These are phyloP conservation scores for Funneliformis geosporum DNA, from an alignment of 192 early-diverging fungal species.

Conservation along the genomic window DNA sequence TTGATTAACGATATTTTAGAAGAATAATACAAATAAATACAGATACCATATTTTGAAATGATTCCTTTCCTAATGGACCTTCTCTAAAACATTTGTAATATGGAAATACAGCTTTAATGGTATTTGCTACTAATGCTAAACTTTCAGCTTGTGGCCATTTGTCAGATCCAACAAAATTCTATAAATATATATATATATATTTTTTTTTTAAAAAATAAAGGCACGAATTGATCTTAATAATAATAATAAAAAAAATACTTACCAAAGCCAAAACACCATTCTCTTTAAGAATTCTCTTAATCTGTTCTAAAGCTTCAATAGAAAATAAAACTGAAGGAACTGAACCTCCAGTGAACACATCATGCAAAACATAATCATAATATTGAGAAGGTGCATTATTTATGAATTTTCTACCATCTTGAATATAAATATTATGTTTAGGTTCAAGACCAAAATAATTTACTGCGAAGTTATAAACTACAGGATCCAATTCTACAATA, in stretches of 20 bases:
- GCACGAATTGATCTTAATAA: no score
- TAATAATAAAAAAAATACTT: no score
- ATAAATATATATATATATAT: constrained; percentile 22
- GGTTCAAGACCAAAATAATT: constrained; percentile 65
- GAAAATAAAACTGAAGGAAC: constrained; percentile 75
- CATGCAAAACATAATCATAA: constrained; percentile 89
- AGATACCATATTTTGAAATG: constrained; percentile 63
- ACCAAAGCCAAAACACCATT: constrained; percentile 81
- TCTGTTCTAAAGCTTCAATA: constrained; percentile 63
- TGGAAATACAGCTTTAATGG: constrained; percentile 66
- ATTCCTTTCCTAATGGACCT: constrained; percentile 40
- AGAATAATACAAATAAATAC: constrained; percentile 6
- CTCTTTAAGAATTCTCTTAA: constrained; percentile 67
- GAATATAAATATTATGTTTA: constrained; percentile 58
- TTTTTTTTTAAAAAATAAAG: neutral
- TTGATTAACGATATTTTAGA: constrained; percentile 13
- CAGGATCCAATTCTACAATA: constrained; percentile 85
- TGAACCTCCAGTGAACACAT: constrained; percentile 92
- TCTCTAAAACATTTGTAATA: constrained; percentile 72
- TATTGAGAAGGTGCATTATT: constrained; percentile 48
- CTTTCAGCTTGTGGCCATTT: constrained; percentile 49
- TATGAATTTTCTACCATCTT: constrained; percentile 77
- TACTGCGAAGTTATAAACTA: constrained; percentile 66
- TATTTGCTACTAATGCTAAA: constrained; percentile 62
- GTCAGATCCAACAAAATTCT: constrained; percentile 80